A percentile compares a stretch with the other conserved stretches of the same genome.
These are phyloP conservation scores for Lizonia empirigonia DNA, from an alignment of 2,329 filamentous ascomycete genomes.

Conservation along the genomic window DNA sequence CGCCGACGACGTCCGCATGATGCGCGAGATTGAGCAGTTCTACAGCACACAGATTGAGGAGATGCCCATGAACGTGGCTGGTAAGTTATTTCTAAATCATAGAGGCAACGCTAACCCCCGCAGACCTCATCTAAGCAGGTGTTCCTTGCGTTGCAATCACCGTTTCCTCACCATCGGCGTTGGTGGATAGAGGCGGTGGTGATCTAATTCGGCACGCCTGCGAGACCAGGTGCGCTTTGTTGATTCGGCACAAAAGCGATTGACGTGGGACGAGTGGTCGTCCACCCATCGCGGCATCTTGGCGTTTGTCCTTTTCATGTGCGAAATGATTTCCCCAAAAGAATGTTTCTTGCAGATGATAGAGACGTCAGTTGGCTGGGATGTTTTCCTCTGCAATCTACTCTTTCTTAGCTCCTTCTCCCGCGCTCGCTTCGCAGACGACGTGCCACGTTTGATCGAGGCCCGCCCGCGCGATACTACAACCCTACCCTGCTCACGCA, in stretches of 20 bases:
- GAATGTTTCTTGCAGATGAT: constrained; percentile 43
- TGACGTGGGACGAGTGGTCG: constrained; percentile 40
- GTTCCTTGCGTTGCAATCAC: constrained; percentile 33
- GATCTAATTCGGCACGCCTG: constrained; percentile 43
- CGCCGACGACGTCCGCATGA: constrained; percentile 98
- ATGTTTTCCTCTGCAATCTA: constrained; percentile 38
- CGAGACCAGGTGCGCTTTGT: constrained; percentile 37
- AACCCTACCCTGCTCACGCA: constrained; percentile 41
- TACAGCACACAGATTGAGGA: constrained; percentile 99
- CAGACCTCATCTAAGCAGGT: constrained; percentile 50
- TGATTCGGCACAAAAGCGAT: constrained; percentile 45
- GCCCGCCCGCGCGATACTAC: constrained; percentile 40
- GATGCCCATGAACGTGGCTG: constrained; percentile 94
- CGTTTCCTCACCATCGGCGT: constrained; percentile 34
- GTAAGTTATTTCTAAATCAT: constrained; percentile 49
- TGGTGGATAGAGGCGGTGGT: constrained; percentile 35
- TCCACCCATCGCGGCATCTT: constrained; percentile 48
- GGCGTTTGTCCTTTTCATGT: constrained; percentile 50
- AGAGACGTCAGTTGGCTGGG: constrained; percentile 43
- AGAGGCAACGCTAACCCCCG: constrained; percentile 18
- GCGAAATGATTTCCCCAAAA: constrained; percentile 48
- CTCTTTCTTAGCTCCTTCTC: constrained; percentile 42
- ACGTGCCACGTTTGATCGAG: constrained; percentile 45
- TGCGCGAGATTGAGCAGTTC: constrained; percentile 99
- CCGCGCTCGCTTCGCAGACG: constrained; percentile 38